Evolutionary conservation across 2,329 filamentous ascomycete species (phyloP).

Genomic region (Talaromyces islandicus): DNA sequence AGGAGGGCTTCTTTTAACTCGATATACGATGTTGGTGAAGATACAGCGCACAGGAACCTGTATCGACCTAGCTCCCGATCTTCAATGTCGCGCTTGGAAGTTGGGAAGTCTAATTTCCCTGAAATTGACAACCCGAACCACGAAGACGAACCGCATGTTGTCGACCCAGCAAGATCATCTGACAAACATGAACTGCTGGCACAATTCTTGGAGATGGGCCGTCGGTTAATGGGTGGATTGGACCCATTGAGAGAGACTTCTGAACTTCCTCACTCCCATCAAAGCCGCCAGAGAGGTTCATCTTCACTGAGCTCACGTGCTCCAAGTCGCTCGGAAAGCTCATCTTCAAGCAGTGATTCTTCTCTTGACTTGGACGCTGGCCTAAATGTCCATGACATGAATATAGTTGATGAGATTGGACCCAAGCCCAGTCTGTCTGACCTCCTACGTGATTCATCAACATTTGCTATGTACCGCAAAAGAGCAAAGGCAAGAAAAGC

Average conservation of each 20-base stretch:
- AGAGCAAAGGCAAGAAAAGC: conserved; percentile 32
- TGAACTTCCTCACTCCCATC: conserved; percentile 6
- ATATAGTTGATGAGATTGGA: conserved; percentile 31
- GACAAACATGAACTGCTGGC: conserved; percentile 33
- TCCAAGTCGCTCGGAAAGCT: neutral
- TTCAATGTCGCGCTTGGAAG: conserved; percentile 37
- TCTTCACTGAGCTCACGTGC: neutral
- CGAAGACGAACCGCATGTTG: conserved; percentile 11
- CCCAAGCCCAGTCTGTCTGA: conserved; percentile 47
- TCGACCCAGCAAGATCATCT: conserved; percentile 16
- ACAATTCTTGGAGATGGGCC: conserved; percentile 34
- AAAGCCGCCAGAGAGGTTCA: neutral
- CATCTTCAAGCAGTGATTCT: neutral
- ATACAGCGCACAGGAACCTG: conserved; percentile 41
- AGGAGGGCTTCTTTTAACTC: conserved; percentile 53
- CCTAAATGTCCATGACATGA: conserved; percentile 1
- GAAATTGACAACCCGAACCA: conserved; percentile 15
- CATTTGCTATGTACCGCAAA: conserved; percentile 39
- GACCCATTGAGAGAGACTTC: conserved; percentile 18
- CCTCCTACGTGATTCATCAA: conserved; percentile 46
- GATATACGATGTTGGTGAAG: conserved; percentile 46
- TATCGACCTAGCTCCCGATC: conserved; percentile 38
- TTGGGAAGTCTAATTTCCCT: conserved; percentile 30
- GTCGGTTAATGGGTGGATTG: conserved; percentile 28
- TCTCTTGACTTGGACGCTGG: conserved; percentile 19